phyloP scores from a whole-genome alignment of 2,329 filamentous ascomycete species.

The Aureobasidium lini region DNA sequence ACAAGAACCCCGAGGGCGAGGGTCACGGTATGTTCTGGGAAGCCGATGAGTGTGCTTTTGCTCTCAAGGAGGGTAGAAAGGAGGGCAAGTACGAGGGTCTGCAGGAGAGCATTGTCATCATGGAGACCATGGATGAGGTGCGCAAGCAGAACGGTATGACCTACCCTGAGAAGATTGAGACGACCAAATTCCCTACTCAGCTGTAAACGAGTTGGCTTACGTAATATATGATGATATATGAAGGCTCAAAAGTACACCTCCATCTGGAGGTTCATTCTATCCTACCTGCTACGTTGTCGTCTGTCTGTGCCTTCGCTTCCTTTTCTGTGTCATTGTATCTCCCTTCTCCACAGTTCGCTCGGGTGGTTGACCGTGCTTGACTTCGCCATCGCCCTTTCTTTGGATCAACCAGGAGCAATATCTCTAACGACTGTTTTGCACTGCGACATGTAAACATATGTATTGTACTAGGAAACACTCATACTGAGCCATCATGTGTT shows the following conservation, averaged over 20 bases:
- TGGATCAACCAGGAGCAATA: no score
- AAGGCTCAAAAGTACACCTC: not conserved
- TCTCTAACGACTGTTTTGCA: no score
- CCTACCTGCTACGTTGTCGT: no score
- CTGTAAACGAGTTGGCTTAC: constrained; percentile 17
- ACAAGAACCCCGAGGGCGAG: constrained; percentile 42
- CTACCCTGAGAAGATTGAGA: constrained; percentile 62
- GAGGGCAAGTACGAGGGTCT: constrained; percentile 65
- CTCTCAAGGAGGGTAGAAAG: constrained; percentile 66
- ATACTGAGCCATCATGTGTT: no score
- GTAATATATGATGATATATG: not conserved
- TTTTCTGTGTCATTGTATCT: no score
- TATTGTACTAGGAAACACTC: no score
- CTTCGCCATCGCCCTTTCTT: no score
- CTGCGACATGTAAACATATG: no score
- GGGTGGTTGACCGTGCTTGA: no score
- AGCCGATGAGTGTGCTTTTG: constrained; percentile 70
- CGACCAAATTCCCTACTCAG: constrained; percentile 44
- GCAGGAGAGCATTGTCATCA: constrained; percentile 74
- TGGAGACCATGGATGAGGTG: constrained; percentile 64
- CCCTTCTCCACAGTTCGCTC: no score
- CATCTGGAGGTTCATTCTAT: no score
- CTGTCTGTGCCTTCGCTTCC: no score
- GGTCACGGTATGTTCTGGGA: constrained; percentile 89
- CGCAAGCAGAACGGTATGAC: constrained; percentile 53